phyloP scores from a whole-genome alignment of 257 asterid species.

The Nicotiana obtusifolia region DNA sequence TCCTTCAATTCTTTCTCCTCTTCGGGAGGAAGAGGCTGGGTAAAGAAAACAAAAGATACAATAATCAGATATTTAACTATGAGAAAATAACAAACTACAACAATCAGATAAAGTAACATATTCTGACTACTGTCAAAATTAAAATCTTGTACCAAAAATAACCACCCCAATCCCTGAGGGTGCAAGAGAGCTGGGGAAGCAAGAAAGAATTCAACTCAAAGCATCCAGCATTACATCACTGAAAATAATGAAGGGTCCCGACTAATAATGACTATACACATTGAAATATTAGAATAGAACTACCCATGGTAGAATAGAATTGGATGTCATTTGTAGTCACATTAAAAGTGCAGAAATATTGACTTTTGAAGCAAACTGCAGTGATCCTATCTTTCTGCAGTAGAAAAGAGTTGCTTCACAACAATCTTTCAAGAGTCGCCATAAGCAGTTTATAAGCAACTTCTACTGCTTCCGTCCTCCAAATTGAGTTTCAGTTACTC shows the following conservation, averaged over 20 bases:
- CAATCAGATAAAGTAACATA: neutral
- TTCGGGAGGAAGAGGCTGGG: conserved; percentile 68
- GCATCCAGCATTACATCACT: neutral
- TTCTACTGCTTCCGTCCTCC: neutral
- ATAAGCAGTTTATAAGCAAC: neutral
- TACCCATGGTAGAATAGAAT: neutral
- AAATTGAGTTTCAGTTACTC: neutral
- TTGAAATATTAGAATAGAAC: neutral
- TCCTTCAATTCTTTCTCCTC: conserved; percentile 91
- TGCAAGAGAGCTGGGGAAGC: neutral
- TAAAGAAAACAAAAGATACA: neutral
- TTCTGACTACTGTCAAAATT: neutral
- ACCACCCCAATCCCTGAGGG: neutral
- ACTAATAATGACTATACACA: neutral
- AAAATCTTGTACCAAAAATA: neutral
- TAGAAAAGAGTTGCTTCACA: neutral
- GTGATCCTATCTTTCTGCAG: neutral
- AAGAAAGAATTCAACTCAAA: neutral
- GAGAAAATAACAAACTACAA: neutral
- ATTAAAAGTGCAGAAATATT: neutral
- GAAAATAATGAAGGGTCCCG: neutral
- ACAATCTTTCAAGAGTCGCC: neutral
- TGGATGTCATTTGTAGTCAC: neutral
- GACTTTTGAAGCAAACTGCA: neutral
- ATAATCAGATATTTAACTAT: neutral